Percentiles rank a stretch among this genome's conserved stretches.
These are phyloP conservation scores for Aspergillus awamori DNA, from an alignment of 2,329 filamentous ascomycete genomes.

Conservation along the genomic window DNA sequence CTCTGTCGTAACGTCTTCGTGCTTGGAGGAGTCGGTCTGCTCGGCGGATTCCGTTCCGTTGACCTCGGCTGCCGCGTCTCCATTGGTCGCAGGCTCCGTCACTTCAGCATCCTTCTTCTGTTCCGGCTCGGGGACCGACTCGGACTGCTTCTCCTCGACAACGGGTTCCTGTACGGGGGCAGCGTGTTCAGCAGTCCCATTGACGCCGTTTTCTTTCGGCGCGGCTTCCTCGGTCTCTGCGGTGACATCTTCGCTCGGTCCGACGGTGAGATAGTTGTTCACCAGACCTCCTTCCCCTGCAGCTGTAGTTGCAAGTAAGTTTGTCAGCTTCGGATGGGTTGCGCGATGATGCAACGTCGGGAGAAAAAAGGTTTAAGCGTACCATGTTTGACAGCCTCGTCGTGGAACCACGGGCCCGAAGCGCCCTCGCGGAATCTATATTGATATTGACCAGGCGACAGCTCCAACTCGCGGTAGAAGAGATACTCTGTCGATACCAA, in stretches of 20 bases:
- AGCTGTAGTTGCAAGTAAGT: conserved; percentile 16
- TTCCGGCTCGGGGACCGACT: conserved; percentile 11
- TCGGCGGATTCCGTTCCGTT: conserved; percentile 17
- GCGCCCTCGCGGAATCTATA: conserved; percentile 32
- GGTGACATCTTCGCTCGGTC: conserved; percentile 5
- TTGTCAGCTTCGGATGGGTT: conserved; percentile 6
- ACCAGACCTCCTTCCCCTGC: conserved; percentile 28
- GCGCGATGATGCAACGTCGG: not conserved
- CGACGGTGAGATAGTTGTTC: conserved; percentile 25
- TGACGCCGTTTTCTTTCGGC: conserved; percentile 15
- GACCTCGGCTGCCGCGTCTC: conserved; percentile 12
- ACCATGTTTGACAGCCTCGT: conserved; percentile 32
- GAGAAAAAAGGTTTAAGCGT: conserved; percentile 13
- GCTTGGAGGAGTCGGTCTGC: conserved; percentile 9
- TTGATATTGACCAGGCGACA: conserved; percentile 28
- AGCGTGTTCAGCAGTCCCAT: not conserved
- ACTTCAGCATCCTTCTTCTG: conserved; percentile 9
- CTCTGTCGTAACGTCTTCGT: conserved; percentile 8
- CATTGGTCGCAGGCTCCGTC: conserved; percentile 11
- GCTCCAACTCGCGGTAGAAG: conserved; percentile 24
- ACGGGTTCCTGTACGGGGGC: conserved; percentile 8
- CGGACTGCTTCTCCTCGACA: conserved; percentile 13
- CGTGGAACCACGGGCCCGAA: conserved; percentile 30
- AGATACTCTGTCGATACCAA: conserved; percentile 24
- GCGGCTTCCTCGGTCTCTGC: not conserved